A percentile compares a stretch with the other conserved stretches of the same genome.
Conservation (phyloP, 2,329 filamentous ascomycete species). For the Fusarium verrucosum region DNA sequence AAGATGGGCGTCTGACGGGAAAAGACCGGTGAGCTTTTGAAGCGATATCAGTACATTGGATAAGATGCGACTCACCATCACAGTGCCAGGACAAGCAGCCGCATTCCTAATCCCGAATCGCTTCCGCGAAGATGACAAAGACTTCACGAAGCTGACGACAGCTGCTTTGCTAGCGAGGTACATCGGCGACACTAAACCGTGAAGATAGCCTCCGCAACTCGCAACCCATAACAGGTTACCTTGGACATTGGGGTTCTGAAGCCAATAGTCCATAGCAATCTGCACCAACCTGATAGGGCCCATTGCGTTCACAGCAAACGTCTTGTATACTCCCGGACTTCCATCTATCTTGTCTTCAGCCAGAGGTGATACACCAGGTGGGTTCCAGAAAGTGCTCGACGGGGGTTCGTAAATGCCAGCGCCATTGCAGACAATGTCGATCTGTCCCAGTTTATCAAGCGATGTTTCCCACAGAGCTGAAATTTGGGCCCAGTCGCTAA, state of each 20-base stretch:
- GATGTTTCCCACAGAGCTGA: slow-evolving; percentile 47
- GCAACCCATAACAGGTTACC: slow-evolving; percentile 42
- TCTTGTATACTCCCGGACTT: slow-evolving; percentile 35
- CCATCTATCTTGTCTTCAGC: slow-evolving; percentile 33
- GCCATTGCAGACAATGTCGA: slow-evolving; percentile 71
- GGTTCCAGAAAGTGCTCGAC: slow-evolving; percentile 41
- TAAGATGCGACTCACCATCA: background rate
- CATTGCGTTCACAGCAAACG: slow-evolving; percentile 40
- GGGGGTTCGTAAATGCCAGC: slow-evolving; percentile 60
- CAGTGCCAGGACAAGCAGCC: slow-evolving; percentile 18
- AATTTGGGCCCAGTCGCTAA: slow-evolving; percentile 43
- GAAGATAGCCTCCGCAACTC: slow-evolving; percentile 44
- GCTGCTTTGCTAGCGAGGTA: slow-evolving; percentile 32
- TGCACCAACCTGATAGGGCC: slow-evolving; percentile 44
- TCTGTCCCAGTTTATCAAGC: slow-evolving; percentile 58
- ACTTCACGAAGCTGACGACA: slow-evolving; percentile 24
- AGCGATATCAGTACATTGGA: no score
- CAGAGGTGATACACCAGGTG: slow-evolving; percentile 33
- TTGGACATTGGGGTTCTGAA: slow-evolving; percentile 28
- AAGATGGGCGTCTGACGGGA: slow-evolving; percentile 9
- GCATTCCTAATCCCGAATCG: slow-evolving; percentile 16
- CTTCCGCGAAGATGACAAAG: background rate
- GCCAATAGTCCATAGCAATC: slow-evolving; percentile 47
- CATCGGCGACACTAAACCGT: slow-evolving; percentile 41
- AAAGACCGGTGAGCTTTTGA: accelerated